Percentiles rank a stretch among this genome's conserved stretches.
Evolutionary conservation across 2,329 filamentous ascomycete genomes (phyloP).

Genomic region (Fusarium virguliforme): DNA sequence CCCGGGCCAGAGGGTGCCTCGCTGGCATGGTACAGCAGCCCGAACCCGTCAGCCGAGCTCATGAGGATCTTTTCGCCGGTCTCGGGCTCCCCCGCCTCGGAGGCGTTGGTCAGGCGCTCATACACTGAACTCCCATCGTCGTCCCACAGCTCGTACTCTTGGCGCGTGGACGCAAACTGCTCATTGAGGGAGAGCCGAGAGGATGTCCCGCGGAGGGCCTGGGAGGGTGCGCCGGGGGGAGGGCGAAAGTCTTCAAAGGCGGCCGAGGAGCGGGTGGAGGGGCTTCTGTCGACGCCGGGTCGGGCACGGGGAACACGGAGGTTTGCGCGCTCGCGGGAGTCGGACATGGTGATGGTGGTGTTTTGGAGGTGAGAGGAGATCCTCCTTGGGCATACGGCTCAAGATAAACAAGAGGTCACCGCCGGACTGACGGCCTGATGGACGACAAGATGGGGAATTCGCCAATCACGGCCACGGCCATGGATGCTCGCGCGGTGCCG

Average conservation of each 20-base stretch:
- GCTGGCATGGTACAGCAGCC: conserved; percentile 20
- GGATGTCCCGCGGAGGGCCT: conserved; percentile 55
- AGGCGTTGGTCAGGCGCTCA: conserved; percentile 53
- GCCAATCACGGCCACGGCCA: conserved; percentile 44
- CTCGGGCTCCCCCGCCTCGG: conserved; percentile 45
- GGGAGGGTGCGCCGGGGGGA: conserved; percentile 40
- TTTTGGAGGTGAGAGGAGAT: conserved; percentile 24
- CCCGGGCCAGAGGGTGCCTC: conserved; percentile 12
- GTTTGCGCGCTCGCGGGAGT: conserved; percentile 47
- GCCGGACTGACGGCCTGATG: conserved; percentile 25
- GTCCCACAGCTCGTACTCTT: conserved; percentile 65
- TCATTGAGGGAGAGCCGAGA: conserved; percentile 65
- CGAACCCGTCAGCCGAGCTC: conserved; percentile 32
- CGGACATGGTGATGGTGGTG: conserved; percentile 46
- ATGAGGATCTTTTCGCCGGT: conserved; percentile 34
- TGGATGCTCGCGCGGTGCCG: conserved; percentile 38
- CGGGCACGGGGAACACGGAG: conserved; percentile 52
- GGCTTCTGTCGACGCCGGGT: conserved; percentile 40
- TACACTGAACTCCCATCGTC: conserved; percentile 65
- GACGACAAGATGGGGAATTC: conserved; percentile 35
- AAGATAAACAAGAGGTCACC: conserved; percentile 34
- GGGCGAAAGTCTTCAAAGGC: conserved; percentile 44
- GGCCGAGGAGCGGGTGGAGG: conserved; percentile 50
- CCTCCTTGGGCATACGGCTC: conserved; percentile 13
- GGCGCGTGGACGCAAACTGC: conserved; percentile 65